Conservation (phyloP, 1,284 basidiomycete genomes). For the Cryptococcus sp. region DNA sequence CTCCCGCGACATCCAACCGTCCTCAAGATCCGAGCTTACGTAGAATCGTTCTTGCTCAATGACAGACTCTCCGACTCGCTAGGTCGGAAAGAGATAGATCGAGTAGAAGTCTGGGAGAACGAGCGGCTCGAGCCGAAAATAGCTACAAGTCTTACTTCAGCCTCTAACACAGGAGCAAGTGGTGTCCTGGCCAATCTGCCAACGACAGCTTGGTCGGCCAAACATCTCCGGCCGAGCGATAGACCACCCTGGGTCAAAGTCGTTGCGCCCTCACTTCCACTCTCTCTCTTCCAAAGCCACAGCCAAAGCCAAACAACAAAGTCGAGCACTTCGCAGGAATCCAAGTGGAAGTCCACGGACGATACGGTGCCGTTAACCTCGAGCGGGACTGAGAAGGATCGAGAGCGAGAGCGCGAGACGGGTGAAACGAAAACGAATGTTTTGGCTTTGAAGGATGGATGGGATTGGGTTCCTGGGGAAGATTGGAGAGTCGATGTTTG, state of each 20-base stretch:
- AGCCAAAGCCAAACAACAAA: no score
- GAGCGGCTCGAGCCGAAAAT: slow-evolving; percentile 48
- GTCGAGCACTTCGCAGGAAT: slow-evolving; percentile 2
- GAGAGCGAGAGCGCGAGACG: slow-evolving; percentile 3
- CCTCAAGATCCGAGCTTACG: slow-evolving; percentile 21
- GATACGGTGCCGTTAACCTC: slow-evolving; percentile 1
- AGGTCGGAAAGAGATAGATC: slow-evolving; percentile 30
- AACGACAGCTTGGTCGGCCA: slow-evolving; percentile 31
- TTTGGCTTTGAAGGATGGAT: slow-evolving; percentile 42
- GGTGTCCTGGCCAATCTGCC: slow-evolving; percentile 12
- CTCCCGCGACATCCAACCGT: slow-evolving; percentile 27
- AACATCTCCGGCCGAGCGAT: slow-evolving; percentile 42
- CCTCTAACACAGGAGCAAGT: not conserved
- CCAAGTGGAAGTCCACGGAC: slow-evolving; percentile 30
- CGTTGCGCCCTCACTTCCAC: not conserved
- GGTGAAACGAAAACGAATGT: slow-evolving; percentile 31
- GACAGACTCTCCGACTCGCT: slow-evolving; percentile 45
- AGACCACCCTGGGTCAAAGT: slow-evolving; percentile 48
- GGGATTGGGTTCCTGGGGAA: slow-evolving; percentile 49
- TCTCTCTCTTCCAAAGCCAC: no score
- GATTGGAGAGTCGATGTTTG: slow-evolving; percentile 51
- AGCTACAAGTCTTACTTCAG: slow-evolving; percentile 5
- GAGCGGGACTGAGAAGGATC: not conserved
- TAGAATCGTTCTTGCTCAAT: slow-evolving; percentile 39
- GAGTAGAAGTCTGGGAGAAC: slow-evolving; percentile 52